These are phyloP conservation scores for peach (Prunus persica) DNA, from an alignment of 306 rosid genomes.

Conservation along the genomic window Prunus_persica_NCBIv2 NC_034014.1:17936501-17937000, in stretches of 20 bases:
- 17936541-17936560: neutral
- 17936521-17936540: neutral
- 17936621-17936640: slow-evolving; percentile 69
- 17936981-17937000: slow-evolving; percentile 54
- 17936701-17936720: slow-evolving; percentile 58
- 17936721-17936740: slow-evolving; percentile 27
- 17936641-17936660: slow-evolving; percentile 88
- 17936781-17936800: slow-evolving; percentile 46
- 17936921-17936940: slow-evolving; percentile 70
- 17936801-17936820: slow-evolving; percentile 58
- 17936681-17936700: slow-evolving; percentile 42
- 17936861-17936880: slow-evolving; percentile 84
- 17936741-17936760: slow-evolving; percentile 22
- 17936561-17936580: slow-evolving; percentile 1
- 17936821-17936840: slow-evolving; percentile 69
- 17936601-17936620: slow-evolving; percentile 28
- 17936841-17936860: slow-evolving; percentile 66
- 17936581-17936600: slow-evolving; percentile 19
- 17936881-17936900: slow-evolving; percentile 80
- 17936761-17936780: slow-evolving; percentile 62
- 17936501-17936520: neutral
- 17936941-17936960: slow-evolving; percentile 51
- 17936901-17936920: slow-evolving; percentile 65
- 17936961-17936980: slow-evolving; percentile 57
- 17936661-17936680: slow-evolving; percentile 63